These are phyloP conservation scores for Geranomyces variabilis DNA, from an alignment of 192 early-diverging fungal species.

Conservation along the genomic window DNA sequence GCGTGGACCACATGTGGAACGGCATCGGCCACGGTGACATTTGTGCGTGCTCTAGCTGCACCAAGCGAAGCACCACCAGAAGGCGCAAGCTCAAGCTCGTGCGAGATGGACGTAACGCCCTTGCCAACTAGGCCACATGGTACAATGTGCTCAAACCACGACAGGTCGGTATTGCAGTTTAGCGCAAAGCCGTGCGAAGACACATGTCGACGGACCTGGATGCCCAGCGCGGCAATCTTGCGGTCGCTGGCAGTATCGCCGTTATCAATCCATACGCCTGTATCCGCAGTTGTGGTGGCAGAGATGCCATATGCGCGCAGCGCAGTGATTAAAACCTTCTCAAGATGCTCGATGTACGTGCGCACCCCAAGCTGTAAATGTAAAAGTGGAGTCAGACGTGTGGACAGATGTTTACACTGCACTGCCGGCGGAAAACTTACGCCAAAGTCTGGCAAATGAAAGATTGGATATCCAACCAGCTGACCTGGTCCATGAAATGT, in stretches of 20 bases:
- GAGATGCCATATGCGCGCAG: constrained; percentile 68
- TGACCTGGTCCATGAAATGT: constrained; percentile 99
- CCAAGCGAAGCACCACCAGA: neutral
- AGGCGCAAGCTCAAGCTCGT: constrained; percentile 40
- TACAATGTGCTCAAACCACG: constrained; percentile 87
- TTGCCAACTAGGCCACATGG: constrained; percentile 86
- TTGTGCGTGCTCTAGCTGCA: neutral
- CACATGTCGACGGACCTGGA: constrained; percentile 84
- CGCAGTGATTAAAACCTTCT: constrained; percentile 75
- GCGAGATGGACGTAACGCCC: constrained; percentile 72
- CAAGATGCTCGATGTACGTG: constrained; percentile 79
- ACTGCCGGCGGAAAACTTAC: constrained; percentile 41
- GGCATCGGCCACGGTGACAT: constrained; percentile 52
- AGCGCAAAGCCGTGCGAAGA: constrained; percentile 94
- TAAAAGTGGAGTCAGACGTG: neutral
- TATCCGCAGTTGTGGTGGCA: constrained; percentile 70
- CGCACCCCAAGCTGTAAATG: constrained; percentile 54
- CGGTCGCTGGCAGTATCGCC: constrained; percentile 47
- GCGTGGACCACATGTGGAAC: constrained; percentile 53
- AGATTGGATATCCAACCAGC: constrained; percentile 91
- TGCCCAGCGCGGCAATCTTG: constrained; percentile 93
- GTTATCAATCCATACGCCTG: constrained; percentile 84
- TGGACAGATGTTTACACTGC: neutral
- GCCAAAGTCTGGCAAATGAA: constrained; percentile 74
- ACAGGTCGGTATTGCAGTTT: constrained; percentile 88